phyloP scores from a whole-genome alignment of 192 early-diverging fungal species.

The Gaertneriomyces semiglobifer region DNA sequence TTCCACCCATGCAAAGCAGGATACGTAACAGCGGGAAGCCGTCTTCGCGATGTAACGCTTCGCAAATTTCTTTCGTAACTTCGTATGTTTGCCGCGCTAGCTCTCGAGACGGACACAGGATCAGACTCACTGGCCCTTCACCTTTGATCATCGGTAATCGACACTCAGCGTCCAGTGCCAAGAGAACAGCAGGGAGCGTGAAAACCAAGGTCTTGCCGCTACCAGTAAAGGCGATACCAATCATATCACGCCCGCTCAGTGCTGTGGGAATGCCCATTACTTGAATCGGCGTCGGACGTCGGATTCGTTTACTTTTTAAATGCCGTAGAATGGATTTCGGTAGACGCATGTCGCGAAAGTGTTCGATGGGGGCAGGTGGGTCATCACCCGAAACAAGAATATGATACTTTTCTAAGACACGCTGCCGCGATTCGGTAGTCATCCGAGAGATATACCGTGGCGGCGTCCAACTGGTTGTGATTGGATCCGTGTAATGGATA shows the following conservation, averaged over 20 bases:
- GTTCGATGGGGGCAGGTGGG: constrained; percentile 76
- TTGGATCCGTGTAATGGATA: constrained; percentile 79
- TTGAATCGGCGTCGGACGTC: constrained; percentile 93
- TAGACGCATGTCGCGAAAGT: constrained; percentile 80
- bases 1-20: constrained; percentile 91
- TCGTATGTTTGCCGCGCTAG: constrained; percentile 93
- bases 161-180: constrained; percentile 89
- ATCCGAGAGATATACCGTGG: constrained; percentile 67
- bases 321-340: constrained; percentile 75
- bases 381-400: constrained; percentile 88
- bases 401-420: constrained; percentile 76
- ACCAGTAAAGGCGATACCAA: constrained; percentile 93
- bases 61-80: constrained; percentile 65
- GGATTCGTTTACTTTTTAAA: constrained; percentile 75
- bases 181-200: constrained; percentile 87
- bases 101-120: constrained; percentile 94
- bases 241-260: constrained; percentile 92
- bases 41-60: constrained; percentile 55
- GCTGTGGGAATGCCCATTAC: constrained; percentile 93
- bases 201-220: constrained; percentile 95
- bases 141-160: constrained; percentile 74
- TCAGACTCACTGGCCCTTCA: constrained; percentile 92
- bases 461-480: constrained; percentile 82
- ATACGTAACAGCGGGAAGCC: constrained; percentile 69
- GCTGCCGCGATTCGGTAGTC: constrained; percentile 47